Evolutionary conservation across 2,329 filamentous ascomycete species (phyloP).

Genomic region (Colletotrichum cordylinicola): DNA sequence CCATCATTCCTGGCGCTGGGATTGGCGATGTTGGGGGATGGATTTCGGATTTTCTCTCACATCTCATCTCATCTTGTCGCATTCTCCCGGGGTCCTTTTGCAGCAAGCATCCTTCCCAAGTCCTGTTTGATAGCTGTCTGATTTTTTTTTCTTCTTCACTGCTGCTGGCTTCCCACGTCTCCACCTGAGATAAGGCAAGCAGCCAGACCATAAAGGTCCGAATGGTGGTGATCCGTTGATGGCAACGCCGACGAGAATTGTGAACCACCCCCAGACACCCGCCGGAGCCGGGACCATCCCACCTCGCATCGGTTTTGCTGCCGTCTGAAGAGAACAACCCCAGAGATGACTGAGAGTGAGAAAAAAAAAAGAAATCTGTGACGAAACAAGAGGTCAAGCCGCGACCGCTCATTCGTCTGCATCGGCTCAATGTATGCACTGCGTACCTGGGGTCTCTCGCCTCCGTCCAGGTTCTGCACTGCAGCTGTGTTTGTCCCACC

Average conservation of each 20-base stretch:
- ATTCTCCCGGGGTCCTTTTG: neutral
- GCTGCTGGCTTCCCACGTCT: neutral
- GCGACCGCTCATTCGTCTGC: slow-evolving; percentile 14
- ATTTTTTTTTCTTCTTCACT: neutral
- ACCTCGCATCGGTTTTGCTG: neutral
- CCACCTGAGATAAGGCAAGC: neutral
- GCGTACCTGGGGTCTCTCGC: neutral
- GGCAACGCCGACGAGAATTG: neutral
- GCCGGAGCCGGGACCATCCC: slow-evolving; percentile 6
- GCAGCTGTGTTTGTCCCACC: slow-evolving; percentile 7
- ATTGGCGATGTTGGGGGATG: neutral
- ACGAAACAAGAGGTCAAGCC: slow-evolving; percentile 23
- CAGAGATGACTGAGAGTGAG: neutral
- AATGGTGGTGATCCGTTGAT: neutral
- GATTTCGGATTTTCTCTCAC: slow-evolving; percentile 4
- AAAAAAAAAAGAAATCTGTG: slow-evolving; percentile 1
- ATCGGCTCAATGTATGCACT: neutral
- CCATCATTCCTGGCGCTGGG: neutral
- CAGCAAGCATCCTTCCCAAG: neutral
- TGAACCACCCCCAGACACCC: neutral
- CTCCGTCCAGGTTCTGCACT: neutral
- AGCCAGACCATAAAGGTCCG: neutral
- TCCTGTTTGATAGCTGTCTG: neutral
- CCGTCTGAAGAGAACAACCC: neutral
- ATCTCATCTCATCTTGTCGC: slow-evolving; percentile 17